A percentile compares a stretch with the other conserved stretches of the same genome.
Evolutionary conservation across 1,284 basidiomycete genomes (phyloP).

Genomic region (Sanghuangporus weigelae): DNA sequence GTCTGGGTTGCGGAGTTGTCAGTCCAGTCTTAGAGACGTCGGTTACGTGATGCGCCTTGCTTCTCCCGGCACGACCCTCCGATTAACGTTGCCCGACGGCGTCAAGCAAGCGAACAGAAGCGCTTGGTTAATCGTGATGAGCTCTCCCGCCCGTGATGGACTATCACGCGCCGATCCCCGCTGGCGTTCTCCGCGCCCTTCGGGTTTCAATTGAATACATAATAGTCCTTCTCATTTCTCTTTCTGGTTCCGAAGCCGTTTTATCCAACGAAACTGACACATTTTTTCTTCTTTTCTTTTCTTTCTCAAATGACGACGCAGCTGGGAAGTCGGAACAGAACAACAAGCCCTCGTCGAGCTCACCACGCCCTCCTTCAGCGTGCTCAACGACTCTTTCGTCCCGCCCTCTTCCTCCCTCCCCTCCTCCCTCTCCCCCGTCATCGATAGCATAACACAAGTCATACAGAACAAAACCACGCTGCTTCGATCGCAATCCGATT

Average conservation of each 20-base stretch:
- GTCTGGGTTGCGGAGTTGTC: no score
- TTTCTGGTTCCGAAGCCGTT: not conserved
- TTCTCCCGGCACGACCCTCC: not conserved
- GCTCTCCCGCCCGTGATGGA: no score
- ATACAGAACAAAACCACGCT: constrained; percentile 43
- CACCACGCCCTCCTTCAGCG: constrained; percentile 57
- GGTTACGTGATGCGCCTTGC: not conserved
- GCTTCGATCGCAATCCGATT: constrained; percentile 25
- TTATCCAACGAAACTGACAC: not conserved
- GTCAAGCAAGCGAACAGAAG: not conserved
- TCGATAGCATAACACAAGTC: constrained; percentile 51
- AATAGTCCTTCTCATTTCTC: not conserved
- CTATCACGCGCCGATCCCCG: no score
- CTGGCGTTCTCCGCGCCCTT: no score
- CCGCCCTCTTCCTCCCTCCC: constrained; percentile 28
- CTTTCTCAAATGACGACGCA: constrained; percentile 24
- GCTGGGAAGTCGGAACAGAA: constrained; percentile 83
- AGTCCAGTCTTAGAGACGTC: no score
- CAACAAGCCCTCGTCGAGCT: constrained; percentile 68
- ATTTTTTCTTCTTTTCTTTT: not conserved
- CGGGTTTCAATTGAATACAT: no score
- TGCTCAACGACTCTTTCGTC: constrained; percentile 40
- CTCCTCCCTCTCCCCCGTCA: constrained; percentile 38
- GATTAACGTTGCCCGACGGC: not conserved
- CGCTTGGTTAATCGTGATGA: not conserved